Base-by-base conservation (phyloP, 306 rosid species). In the Myrica gale region DNA sequence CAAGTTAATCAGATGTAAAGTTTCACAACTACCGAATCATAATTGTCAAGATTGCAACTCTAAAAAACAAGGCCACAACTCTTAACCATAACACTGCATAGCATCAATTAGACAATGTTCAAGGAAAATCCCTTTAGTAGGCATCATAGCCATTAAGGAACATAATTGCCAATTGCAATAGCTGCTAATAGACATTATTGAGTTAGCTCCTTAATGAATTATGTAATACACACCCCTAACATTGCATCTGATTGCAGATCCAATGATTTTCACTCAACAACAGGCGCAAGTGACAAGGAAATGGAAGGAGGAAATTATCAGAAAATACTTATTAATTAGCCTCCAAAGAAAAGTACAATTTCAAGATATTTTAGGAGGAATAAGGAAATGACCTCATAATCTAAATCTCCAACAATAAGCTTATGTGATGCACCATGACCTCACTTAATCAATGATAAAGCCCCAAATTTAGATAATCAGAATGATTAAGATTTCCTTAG, bases 341-440 rank as follows among this genome's bases (percentile, higher is more conserved):
- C 47, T 61, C 51, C 37, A 26, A 46, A 61, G 70, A 60, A 1
- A 23, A 46, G 15, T 47, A 60, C 43, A 17, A 19, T 23, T 21
- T 11, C 44, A 26, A 21, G 44, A 45, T 6, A 67, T 17, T 53
- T 20, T 71, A 12, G 42, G 17, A 19, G 47, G 78, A 74, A 10
- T 12, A 60, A 60, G 67, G 43, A 60, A 60, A 65, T 39, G 56
- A 66, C 9, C 45, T 75, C 51, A 50, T 43, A 11, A 51, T 66
- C 60, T 12, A 32, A 19, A 67, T 19, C 42, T 50, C 26, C 19
- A 6, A 20, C 3, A 53, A 12, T 74, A 39, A 67, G 17, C 52
- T 19, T 6, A 76, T 21, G 26, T 10, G 26, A 68, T 46, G 13
- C 57, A 56, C 57, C 44, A 8, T 20, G 19, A 68, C 39, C 39